Base-by-base conservation (phyloP, 305 asterid genomes). In the Andrographis paniculata region DNA sequence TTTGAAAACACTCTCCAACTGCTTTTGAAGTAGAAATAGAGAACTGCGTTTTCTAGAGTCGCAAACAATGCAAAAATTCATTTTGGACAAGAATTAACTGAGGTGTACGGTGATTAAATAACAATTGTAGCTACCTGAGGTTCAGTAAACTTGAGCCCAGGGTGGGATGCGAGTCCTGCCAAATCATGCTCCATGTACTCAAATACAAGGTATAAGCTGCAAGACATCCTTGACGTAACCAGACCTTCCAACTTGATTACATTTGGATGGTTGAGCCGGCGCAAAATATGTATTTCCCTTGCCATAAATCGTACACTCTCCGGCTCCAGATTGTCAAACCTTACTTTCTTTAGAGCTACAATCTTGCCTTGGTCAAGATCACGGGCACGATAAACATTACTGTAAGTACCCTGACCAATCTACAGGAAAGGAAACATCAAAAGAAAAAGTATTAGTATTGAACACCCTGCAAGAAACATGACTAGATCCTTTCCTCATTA, bases 171-270 rank as follows among this genome's bases (percentile, higher is more conserved):
- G 46, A 88, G 93, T 59, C 97, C 95, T 2, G 93, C 94, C 67
- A 87, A 65, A 68, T 87, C 97, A 71, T 87, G 95, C 77, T 87
- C 94, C 95, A 87, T 87, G 73, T 87, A 87, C 72, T 87, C 97
- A 43, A 87, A 87, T 37, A 87, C 86, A 56, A 87, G 91, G 71
- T 87, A 87, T 58, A 87, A 75, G 76, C 94, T 80, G 91, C 92
- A 78, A 48, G 94, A 80, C 95, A 87, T 84, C 56, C 94, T 70
- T 45, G 95, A 87, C 2, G 97, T 84, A 60, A 87, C 91, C 45
- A 87, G 79, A 64, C 97, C 97, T 73, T 80, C 95, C 72, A 87
- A 63, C 61, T 87, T 78, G 53, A 87, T 75, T 44, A 84, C 74
- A 71, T 87, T 87, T 63, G 95, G 95, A 73, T 87, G 97, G 72